These are phyloP conservation scores for Periconia macrospinosa DNA, from an alignment of 2,329 filamentous ascomycete genomes.

Conservation along the genomic window DNA sequence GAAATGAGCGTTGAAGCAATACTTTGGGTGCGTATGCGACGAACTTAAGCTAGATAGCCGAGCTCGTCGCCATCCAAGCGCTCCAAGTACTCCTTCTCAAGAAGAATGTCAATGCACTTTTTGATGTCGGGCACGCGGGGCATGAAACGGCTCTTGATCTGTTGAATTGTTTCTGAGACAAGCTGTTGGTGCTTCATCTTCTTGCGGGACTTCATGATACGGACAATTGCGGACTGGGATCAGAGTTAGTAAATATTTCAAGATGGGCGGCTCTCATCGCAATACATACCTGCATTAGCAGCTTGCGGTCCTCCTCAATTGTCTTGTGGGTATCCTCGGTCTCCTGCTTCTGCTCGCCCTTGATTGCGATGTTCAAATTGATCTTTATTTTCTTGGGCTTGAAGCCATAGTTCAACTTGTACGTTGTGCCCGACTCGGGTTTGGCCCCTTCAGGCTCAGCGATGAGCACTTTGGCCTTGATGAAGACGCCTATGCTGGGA, in stretches of 20 bases:
- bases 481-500: conserved; percentile 78
- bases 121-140: conserved; percentile 96
- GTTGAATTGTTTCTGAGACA: conserved; percentile 91
- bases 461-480: conserved; percentile 89
- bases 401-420: conserved; percentile 89
- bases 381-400: conserved; percentile 98
- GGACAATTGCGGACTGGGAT: conserved; percentile 87
- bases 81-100: conserved; percentile 99
- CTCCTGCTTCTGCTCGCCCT: conserved; percentile 95
- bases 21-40: background rate
- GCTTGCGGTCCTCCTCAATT: conserved; percentile 95
- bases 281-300: conserved; percentile 85
- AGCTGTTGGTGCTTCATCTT: conserved; percentile 97
- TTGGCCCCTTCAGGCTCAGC: conserved; percentile 74
- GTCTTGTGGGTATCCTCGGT: conserved; percentile 98
- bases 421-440: conserved; percentile 75
- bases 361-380: conserved; percentile 92
- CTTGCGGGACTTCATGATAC: conserved; percentile 99
- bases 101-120: conserved; percentile 97
- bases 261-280: background rate
- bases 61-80: conserved; percentile 92
- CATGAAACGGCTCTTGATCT: conserved; percentile 90
- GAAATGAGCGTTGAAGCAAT: background rate
- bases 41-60: conserved; percentile 78
- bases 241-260: conserved; percentile 30